These are phyloP conservation scores for Melampsora americana DNA, from an alignment of 1,284 basidiomycete genomes.

Conservation along the genomic window DNA sequence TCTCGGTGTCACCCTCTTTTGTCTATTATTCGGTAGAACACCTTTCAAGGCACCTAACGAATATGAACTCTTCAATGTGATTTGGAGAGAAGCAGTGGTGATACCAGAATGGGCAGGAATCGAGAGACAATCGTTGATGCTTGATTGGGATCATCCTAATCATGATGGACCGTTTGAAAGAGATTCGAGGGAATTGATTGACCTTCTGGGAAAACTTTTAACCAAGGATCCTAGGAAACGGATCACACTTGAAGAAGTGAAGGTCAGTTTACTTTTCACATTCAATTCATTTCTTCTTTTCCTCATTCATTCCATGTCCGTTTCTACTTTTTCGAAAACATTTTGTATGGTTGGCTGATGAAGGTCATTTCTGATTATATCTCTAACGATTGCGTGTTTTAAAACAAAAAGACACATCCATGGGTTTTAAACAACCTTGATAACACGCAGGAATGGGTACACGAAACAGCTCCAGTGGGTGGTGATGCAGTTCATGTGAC, in stretches of 20 bases:
- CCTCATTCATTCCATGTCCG: no score
- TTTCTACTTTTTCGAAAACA: slow-evolving; percentile 14
- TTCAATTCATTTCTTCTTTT: neutral
- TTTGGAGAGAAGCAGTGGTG: slow-evolving; percentile 73
- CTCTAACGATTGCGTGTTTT: neutral
- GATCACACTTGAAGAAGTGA: slow-evolving; percentile 77
- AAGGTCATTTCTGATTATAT: neutral
- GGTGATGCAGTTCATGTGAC: slow-evolving; percentile 67
- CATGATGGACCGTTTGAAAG: slow-evolving; percentile 55
- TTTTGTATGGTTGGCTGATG: neutral
- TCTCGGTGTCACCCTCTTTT: slow-evolving; percentile 93
- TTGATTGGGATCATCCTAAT: slow-evolving; percentile 49
- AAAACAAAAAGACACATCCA: slow-evolving; percentile 55
- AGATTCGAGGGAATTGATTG: slow-evolving; percentile 65
- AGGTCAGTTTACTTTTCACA: slow-evolving; percentile 60
- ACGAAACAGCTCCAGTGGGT: slow-evolving; percentile 66
- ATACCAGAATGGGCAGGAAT: slow-evolving; percentile 71
- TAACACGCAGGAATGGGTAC: slow-evolving; percentile 72
- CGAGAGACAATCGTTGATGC: slow-evolving; percentile 66
- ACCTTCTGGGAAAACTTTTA: slow-evolving; percentile 71
- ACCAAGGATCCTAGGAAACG: slow-evolving; percentile 77
- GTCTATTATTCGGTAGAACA: slow-evolving; percentile 79
- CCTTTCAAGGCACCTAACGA: slow-evolving; percentile 69
- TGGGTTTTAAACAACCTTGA: slow-evolving; percentile 76
- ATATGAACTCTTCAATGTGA: slow-evolving; percentile 77